Evolutionary conservation across 768 basidiomycete genomes (phyloP).

Genomic region (Suillus occidentalis): DNA sequence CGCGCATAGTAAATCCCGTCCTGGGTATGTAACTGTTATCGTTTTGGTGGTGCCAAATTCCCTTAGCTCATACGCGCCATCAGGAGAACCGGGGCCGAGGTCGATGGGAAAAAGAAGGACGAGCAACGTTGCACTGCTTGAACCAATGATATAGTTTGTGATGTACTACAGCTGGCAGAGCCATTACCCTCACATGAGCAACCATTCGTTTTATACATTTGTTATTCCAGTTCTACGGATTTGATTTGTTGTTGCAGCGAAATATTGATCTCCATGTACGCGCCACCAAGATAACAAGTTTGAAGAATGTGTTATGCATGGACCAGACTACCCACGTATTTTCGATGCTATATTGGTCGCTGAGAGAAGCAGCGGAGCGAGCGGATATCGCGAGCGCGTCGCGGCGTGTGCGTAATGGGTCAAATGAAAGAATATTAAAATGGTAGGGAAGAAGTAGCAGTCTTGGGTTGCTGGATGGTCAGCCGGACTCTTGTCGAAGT

Average conservation of each 20-base stretch:
- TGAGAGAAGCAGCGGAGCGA: neutral
- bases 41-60: neutral
- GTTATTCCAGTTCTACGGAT: neutral
- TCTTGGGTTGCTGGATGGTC: neutral
- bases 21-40: neutral
- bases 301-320: neutral
- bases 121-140: neutral
- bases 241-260: neutral
- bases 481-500: neutral
- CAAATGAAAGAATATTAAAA: neutral
- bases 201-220: neutral
- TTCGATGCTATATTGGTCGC: neutral
- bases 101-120: slow-evolving; percentile 6
- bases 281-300: neutral
- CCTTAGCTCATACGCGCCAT: neutral
- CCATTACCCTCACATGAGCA: neutral
- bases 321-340: neutral
- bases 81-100: slow-evolving; percentile 1
- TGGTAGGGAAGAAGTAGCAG: neutral
- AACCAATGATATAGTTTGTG: neutral
- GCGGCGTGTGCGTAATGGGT: neutral
- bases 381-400: neutral
- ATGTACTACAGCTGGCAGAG: neutral
- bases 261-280: neutral
- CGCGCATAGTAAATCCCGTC: slow-evolving; percentile 3